Conservation (phyloP, 148 eudicot species). For the Dysphania ambrosioides region DNA sequence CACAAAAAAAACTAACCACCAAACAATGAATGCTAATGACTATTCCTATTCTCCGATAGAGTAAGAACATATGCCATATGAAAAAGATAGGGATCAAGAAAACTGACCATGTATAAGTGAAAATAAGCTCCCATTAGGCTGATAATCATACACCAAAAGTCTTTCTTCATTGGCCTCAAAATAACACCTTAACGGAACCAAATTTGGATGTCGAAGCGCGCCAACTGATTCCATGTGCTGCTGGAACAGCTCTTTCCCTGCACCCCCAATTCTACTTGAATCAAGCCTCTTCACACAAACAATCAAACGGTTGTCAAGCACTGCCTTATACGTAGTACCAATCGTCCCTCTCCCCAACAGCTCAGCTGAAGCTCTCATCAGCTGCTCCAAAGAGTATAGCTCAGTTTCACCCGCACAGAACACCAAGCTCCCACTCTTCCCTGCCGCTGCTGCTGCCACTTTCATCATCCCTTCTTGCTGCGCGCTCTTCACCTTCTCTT, state of each 20-base stretch:
- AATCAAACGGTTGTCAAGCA: constrained; percentile 53
- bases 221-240: constrained; percentile 64
- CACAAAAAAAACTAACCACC: neutral
- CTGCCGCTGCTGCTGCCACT: neutral
- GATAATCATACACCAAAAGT: constrained; percentile 63
- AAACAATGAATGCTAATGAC: no score
- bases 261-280: constrained; percentile 33
- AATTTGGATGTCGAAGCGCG: constrained; percentile 56
- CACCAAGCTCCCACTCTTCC: constrained; percentile 41
- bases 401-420: constrained; percentile 57
- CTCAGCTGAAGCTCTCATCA: constrained; percentile 62
- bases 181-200: constrained; percentile 53
- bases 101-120: constrained; percentile 58
- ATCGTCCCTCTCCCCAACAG: constrained; percentile 51
- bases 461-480: constrained; percentile 23
- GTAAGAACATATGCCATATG: neutral
- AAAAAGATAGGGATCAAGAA: neutral
- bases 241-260: constrained; percentile 43
- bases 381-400: constrained; percentile 48
- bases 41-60: no score
- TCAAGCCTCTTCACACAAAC: constrained; percentile 59
- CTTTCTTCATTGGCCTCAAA: constrained; percentile 62
- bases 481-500: constrained; percentile 52
- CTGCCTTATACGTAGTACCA: constrained; percentile 65
- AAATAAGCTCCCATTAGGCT: constrained; percentile 53